Base-by-base conservation (phyloP, 2,329 filamentous ascomycete species). In the Coniochaeta sp. region DNA sequence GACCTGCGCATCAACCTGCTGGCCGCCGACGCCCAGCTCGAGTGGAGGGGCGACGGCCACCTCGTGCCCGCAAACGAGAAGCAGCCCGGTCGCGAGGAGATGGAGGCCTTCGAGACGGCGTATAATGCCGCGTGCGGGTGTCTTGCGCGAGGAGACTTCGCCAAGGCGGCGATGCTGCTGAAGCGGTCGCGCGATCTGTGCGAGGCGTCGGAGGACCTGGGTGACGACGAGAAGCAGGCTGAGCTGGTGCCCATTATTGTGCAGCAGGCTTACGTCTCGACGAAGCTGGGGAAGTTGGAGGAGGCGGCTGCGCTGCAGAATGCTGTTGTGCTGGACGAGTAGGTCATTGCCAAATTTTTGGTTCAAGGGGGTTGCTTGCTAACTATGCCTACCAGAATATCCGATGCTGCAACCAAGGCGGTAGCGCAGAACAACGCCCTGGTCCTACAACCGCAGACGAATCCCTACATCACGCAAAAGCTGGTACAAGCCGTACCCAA, bases 101-200 rank as follows among this genome's bases (percentile, higher is more conserved):
- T 87, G 24, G 86, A 91, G 56, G 81, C 85, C 2, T 94, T 94
- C 60, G 89, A 94, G 71, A 85, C 86, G 24, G 85, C 87, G 10
- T 95, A 89, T 70, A 95, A 95, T 66, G 79, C 82, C 22, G 89
- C 87, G 8, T 92, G 88, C 65, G 77, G 77, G 18, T 82, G 81
- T 64, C 83, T 94, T 60, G 86, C 86, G 13, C 75, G 81, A 46
- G 85, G 83, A 7, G 84, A 88, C 58, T 72, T 88, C 32, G 75
- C 70, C 4, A 78, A 82, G 57, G 88, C 82, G 1, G 76, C 82
- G 20, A 71, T 85, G 22, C 73, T 91, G 52, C 70, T 94, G 54
- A 86, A 85, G 67, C 77, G 85, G 51, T 84, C 89, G 2, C 79
- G 78, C 58, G 79, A 84, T 58, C 72, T 92, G 18, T 94, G 89